phyloP scores from a whole-genome alignment of 1,139 yeast genomes.

The Yamadazyma blattariae region DNA sequence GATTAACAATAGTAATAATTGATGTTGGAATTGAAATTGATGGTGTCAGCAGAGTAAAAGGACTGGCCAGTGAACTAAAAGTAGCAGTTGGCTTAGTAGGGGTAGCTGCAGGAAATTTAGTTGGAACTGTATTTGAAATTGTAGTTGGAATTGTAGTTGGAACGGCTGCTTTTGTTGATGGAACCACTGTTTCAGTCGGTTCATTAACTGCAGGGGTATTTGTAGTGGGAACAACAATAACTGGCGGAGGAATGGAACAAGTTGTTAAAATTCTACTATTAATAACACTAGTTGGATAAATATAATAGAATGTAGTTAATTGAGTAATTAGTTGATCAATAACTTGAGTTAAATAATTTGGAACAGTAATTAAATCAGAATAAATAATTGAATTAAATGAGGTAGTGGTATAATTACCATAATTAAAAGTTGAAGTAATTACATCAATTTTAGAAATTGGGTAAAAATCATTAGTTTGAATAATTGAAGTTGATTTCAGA shows the following conservation, averaged over 20 bases:
- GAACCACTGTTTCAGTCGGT: too few relatives aligned
- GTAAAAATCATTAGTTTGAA: background rate
- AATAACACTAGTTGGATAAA: constrained; percentile 1
- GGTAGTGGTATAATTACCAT: constrained; percentile 5
- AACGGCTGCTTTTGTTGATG: background rate
- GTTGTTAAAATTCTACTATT: background rate
- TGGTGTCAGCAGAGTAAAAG: too few relatives aligned
- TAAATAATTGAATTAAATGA: background rate
- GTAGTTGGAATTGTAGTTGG: background rate
- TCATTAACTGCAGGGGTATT: too few relatives aligned
- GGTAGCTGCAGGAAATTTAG: constrained; percentile 1
- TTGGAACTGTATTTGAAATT: background rate
- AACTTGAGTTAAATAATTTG: constrained; percentile 6
- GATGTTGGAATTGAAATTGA: constrained; percentile 1
- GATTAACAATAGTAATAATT: constrained; percentile 1
- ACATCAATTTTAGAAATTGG: background rate
- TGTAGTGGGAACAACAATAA: constrained; percentile 1
- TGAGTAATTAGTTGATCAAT: constrained; percentile 4
- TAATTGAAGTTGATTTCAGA: constrained; percentile 3
- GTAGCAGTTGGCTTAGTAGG: too few relatives aligned
- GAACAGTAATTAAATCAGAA: constrained; percentile 1
- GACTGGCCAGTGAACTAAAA: background rate
- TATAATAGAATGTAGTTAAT: constrained; percentile 7
- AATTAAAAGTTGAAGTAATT: constrained; percentile 4
- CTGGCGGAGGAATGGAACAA: background rate